phyloP scores from a whole-genome alignment of 768 basidiomycete genomes.

The Pleurotus pulmonarius region DNA sequence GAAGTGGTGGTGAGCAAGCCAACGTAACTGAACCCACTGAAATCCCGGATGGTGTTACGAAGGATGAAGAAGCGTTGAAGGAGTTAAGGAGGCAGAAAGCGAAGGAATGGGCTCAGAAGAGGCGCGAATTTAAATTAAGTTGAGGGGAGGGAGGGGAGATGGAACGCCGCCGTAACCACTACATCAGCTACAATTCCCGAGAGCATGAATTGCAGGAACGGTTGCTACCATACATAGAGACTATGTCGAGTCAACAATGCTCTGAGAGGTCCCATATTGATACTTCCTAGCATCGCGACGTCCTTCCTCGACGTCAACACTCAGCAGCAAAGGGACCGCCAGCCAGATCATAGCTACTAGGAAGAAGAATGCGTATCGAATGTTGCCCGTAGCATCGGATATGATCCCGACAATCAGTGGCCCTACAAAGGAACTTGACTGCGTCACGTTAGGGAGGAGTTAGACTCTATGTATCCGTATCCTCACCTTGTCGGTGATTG shows the following conservation, averaged over 20 bases:
- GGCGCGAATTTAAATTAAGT: constrained; percentile 23
- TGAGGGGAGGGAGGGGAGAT: background rate
- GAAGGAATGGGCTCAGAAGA: constrained; percentile 54
- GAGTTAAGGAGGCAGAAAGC: constrained; percentile 53
- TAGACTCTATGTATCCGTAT: background rate
- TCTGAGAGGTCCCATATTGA: background rate
- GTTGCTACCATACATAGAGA: too few species aligned
- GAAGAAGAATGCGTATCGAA: constrained; percentile 89
- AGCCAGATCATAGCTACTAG: constrained; percentile 77
- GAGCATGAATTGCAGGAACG: too few species aligned
- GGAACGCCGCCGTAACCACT: too few species aligned
- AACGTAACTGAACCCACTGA: constrained; percentile 22
- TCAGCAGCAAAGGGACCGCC: constrained; percentile 71
- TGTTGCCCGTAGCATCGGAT: constrained; percentile 86
- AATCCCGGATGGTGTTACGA: constrained; percentile 24
- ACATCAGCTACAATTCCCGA: too few species aligned
- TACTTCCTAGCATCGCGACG: constrained; percentile 34
- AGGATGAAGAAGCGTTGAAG: constrained; percentile 25
- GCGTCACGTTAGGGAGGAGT: background rate
- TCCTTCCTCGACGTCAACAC: constrained; percentile 70
- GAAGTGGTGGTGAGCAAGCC: constrained; percentile 12
- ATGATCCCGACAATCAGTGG: constrained; percentile 87
- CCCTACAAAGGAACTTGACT: constrained; percentile 92
- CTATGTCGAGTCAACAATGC: background rate
- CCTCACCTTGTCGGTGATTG: constrained; percentile 83